A percentile compares a stretch with the other conserved stretches of the same genome.
phyloP scores from a whole-genome alignment of 75 land plant genomes.

The Adiantum capillusveneris region DNA sequence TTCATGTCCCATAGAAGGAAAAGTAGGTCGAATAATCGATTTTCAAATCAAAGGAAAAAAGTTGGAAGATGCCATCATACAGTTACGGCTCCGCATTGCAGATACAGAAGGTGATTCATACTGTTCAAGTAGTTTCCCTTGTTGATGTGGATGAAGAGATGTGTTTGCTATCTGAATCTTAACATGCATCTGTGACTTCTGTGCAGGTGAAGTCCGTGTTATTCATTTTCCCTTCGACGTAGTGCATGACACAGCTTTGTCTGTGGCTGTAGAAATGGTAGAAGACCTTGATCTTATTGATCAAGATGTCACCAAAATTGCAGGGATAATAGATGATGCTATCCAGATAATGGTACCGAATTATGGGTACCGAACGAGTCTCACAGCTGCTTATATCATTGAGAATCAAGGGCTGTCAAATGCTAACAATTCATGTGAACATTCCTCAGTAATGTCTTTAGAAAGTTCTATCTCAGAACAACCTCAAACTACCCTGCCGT shows the following conservation, averaged over 20 bases:
- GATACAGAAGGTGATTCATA: slow-evolving; percentile 86
- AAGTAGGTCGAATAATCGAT: neutral
- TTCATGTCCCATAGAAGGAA: neutral
- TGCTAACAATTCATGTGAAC: too few relatives aligned
- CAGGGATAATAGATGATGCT: slow-evolving; percentile 58
- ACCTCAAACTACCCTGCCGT: too few relatives aligned
- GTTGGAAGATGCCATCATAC: slow-evolving; percentile 58
- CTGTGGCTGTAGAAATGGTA: slow-evolving; percentile 72
- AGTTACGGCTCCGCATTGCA: slow-evolving; percentile 73
- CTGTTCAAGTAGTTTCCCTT: too few relatives aligned
- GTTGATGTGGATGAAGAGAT: too few relatives aligned
- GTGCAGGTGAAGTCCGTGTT: slow-evolving; percentile 48
- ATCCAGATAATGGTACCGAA: slow-evolving; percentile 49
- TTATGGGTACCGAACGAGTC: too few relatives aligned
- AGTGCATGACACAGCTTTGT: slow-evolving; percentile 53
- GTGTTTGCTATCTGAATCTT: too few relatives aligned
- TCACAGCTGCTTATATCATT: too few relatives aligned
- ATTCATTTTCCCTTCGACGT: slow-evolving; percentile 67
- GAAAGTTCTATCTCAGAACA: too few relatives aligned
- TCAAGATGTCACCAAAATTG: slow-evolving; percentile 49
- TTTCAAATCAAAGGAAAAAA: slow-evolving; percentile 60
- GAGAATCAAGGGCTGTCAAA: too few relatives aligned
- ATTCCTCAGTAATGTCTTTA: too few relatives aligned
- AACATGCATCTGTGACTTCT: too few relatives aligned
- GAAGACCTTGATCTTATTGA: slow-evolving; percentile 45